These are phyloP conservation scores for Cryptococcus sp. DNA, from an alignment of 1,284 basidiomycete species.

Conservation along the genomic window DNA sequence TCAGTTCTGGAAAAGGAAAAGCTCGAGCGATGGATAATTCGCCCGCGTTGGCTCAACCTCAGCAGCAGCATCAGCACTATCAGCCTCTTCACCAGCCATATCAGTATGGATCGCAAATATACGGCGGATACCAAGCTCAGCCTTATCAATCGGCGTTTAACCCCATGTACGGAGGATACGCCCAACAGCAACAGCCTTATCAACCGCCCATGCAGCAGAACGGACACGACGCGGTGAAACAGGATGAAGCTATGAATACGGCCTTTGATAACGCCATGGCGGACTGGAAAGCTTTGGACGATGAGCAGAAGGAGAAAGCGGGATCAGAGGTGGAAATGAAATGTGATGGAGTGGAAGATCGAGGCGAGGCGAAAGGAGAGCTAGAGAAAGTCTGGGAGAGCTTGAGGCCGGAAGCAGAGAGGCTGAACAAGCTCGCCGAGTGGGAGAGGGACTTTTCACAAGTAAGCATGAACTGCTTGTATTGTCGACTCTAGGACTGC, in stretches of 20 bases:
- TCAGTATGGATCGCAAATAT: background rate
- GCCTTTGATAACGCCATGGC: constrained; percentile 57
- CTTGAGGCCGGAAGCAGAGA: constrained; percentile 46
- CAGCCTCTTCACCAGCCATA: constrained; percentile 6
- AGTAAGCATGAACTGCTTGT: constrained; percentile 20
- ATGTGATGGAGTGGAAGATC: constrained; percentile 46
- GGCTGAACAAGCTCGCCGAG: constrained; percentile 61
- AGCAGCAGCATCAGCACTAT: background rate
- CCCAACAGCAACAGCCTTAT: constrained; percentile 1
- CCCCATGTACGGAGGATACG: constrained; percentile 14
- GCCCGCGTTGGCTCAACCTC: background rate
- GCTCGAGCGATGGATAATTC: constrained; percentile 7
- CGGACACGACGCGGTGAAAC: constrained; percentile 34
- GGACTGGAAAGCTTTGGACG: constrained; percentile 67
- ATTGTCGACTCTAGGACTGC: background rate
- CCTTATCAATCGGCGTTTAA: constrained; percentile 8
- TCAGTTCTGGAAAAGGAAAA: constrained; percentile 12
- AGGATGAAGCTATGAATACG: background rate
- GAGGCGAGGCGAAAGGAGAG: constrained; percentile 49
- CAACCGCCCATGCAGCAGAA: background rate
- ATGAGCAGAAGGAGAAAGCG: constrained; percentile 49
- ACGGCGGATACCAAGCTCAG: background rate
- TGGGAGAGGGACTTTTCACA: constrained; percentile 89
- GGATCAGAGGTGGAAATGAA: constrained; percentile 15
- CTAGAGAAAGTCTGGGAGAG: constrained; percentile 49